A percentile compares a stretch with the other conserved stretches of the same genome.
Evolutionary conservation across 345 rosid species (phyloP).

Genomic region (Bretschneidera sinensis): DNA sequence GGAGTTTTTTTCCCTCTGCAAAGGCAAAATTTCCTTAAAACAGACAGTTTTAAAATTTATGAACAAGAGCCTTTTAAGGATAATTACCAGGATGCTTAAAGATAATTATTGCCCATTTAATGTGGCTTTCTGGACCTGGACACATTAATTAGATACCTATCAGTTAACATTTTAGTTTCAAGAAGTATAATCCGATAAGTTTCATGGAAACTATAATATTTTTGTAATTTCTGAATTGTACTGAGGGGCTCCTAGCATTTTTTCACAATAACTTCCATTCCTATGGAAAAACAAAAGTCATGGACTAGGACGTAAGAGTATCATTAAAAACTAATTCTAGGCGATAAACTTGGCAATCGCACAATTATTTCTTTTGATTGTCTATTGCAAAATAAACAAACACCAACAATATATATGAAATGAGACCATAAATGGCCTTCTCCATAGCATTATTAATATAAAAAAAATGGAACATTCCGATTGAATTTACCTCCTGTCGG

Average conservation of each 20-base stretch:
- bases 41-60: background rate
- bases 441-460: too few species aligned
- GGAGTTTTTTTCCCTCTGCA: background rate
- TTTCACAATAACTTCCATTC: background rate
- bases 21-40: background rate
- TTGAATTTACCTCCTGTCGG: conserved; percentile 72
- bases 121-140: background rate
- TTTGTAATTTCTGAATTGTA: background rate
- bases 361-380: too few species aligned
- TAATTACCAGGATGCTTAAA: background rate
- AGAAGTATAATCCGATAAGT: too few species aligned
- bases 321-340: background rate
- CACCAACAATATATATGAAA: background rate
- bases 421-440: background rate
- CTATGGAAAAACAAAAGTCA: background rate
- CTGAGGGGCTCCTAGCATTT: background rate
- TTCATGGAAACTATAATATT: too few species aligned
- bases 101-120: background rate
- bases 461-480: background rate
- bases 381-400: background rate
- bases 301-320: background rate
- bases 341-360: background rate
- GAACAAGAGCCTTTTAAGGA: background rate
- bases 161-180: too few species aligned
- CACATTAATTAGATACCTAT: background rate